A percentile compares a stretch with the other conserved stretches of the same genome.
Conservation (phyloP, 2,329 filamentous ascomycete genomes). For the Botrytis fabae region DNA sequence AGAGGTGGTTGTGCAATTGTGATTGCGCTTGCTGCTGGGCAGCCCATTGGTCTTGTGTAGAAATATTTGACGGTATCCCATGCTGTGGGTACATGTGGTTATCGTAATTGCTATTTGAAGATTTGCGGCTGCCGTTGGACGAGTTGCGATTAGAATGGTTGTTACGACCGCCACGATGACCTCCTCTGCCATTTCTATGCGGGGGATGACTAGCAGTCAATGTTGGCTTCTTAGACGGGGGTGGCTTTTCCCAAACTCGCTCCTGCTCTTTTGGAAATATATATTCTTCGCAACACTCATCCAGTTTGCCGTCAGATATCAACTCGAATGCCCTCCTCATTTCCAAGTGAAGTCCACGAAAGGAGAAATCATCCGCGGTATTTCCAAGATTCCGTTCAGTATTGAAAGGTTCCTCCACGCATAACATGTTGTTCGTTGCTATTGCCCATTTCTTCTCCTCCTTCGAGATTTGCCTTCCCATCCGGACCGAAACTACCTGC, state of each 20-base stretch:
- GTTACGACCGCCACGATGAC: constrained; percentile 35
- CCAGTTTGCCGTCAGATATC: constrained; percentile 74
- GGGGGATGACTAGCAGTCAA: constrained; percentile 58
- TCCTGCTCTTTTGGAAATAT: constrained; percentile 77
- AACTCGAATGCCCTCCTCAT: constrained; percentile 84
- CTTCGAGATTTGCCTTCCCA: constrained; percentile 76
- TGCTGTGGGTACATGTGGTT: constrained; percentile 32
- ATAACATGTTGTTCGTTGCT: constrained; percentile 77
- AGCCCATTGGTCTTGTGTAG: constrained; percentile 39
- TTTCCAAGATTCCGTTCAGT: constrained; percentile 86
- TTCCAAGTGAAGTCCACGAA: constrained; percentile 86
- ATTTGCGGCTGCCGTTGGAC: constrained; percentile 37
- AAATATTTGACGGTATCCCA: constrained; percentile 32
- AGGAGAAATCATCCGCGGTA: constrained; percentile 92
- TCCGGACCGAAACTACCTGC: constrained; percentile 78
- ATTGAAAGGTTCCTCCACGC: constrained; percentile 97
- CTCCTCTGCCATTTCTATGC: constrained; percentile 36
- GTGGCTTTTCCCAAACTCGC: constrained; percentile 55
- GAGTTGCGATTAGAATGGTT: constrained; percentile 36
- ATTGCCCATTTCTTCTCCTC: constrained; percentile 87
- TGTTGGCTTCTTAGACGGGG: constrained; percentile 54
- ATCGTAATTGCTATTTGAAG: constrained; percentile 40
- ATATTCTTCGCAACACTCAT: constrained; percentile 83
- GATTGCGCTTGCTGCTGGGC: constrained; percentile 40
- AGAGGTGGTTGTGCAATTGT: constrained; percentile 43